Evolutionary conservation across 345 rosid species (phyloP), one percentile per base, ranked within the genome.

Genomic region (Acer yangbiense): DNA sequence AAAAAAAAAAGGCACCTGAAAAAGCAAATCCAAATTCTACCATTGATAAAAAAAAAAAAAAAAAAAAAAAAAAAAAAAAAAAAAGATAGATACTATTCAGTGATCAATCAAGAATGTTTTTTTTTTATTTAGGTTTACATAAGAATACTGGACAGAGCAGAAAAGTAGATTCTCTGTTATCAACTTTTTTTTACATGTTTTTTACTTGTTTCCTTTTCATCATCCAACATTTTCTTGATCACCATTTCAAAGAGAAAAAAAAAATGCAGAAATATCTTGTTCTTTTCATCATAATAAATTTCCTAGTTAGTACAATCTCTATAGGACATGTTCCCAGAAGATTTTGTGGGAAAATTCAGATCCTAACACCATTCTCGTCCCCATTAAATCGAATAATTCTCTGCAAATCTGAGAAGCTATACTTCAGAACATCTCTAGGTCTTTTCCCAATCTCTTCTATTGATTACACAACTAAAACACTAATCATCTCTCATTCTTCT

Each of bases 381-480:
- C 75, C 72, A 13, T 58, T 79, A 65, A 72, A 68, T 63, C 72
- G 69, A n/a, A 77, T 85, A 82, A 80, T 88, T 71, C 60, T 81
- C 54, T 86, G 92, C 88, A 84, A 82, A 76, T 85, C 90, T 82
- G 78, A 85, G 65, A 78, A 83, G 58, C 84, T 85, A 32, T 89
- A 85, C 68, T 84, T 89, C 16, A 83, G 88, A 84, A 88, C 89
- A 62, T 84, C 92, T 77, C 25, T 76, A 0, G 92, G 91, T 23
- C 84, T 78, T 78, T 81, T 83, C 27, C 86, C 76, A 41, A 76
- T 85, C 73, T 86, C 90, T 67, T 81, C 90, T 41, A 71, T 90
- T n/a, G 82, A 90, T 76, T 85, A 85, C 74, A n/a, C 83, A 35
- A 72, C 67, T 4, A 90, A 79, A 84, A 77, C 86, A 54, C 73